Evolutionary conservation across 2,329 filamentous ascomycete species (phyloP), one percentile per base, ranked within the genome.

Genomic region (Beauveria medogensis): DNA sequence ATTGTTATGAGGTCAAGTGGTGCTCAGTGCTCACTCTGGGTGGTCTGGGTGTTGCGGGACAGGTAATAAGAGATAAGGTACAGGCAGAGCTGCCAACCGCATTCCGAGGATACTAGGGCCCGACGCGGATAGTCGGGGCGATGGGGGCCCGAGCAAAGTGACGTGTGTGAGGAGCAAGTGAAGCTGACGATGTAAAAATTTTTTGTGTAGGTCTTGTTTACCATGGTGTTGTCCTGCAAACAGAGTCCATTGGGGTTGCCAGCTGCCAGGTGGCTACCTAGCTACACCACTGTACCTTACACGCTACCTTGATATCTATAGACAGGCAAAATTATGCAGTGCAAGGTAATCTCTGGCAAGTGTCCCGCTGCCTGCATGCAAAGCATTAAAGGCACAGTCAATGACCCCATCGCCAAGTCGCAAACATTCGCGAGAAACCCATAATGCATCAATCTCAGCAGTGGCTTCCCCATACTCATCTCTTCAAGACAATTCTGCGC

Each of bases 1-100:
- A 58, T 58, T 51, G 55, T 58, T 51, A n/a, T 37, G 55, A 58
- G 55, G 55, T 41, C 55, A 48, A 50, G 46, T 50, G 46, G 55
- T 43, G 55, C 30, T 40, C 55, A n/a, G n/a, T n/a, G n/a, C n/a
- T n/a, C n/a, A 28, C 22, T 30, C 22, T 55, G 28, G 24, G 53
- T 43, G 24, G 40, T 30, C 4, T 37, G 9, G 55, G 54, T 47
- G 54, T 43, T 37, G 55, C 55, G 46, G 55, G 44, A 57, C 43
- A 28, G 28, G 52, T 43, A 8, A 7, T 43, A 8, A 7, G 10
- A 37, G n/a, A 28, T 3, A 28, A 20, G 16, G 52, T 18, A n/a
- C 54, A 34, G 30, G 30, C 30, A 12, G 10, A 30, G 30, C 9
- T 30, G 43, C 40, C 18, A 30, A 55, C 20, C 41, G 26, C 43